These are phyloP conservation scores for Aspergillus cavernicola DNA, from an alignment of 495 filamentous ascomycete species.

Conservation along the genomic window DNA sequence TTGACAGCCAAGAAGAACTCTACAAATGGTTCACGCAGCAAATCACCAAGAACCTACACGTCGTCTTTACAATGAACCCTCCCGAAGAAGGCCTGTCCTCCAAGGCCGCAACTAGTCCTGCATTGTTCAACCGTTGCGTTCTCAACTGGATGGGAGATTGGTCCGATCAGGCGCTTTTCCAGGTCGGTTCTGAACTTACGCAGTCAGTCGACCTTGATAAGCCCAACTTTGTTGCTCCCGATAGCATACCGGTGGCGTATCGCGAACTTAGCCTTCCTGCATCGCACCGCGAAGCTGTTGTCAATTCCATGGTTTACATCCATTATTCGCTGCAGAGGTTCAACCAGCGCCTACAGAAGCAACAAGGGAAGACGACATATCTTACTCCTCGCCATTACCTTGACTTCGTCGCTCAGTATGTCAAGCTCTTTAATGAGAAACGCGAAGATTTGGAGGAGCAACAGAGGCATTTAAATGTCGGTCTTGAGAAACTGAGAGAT, in stretches of 20 bases:
- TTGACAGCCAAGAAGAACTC: conserved; percentile 96
- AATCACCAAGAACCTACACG: conserved; percentile 97
- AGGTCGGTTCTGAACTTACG: conserved; percentile 92
- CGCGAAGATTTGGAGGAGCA: conserved; percentile 97
- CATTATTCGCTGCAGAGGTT: conserved; percentile 90
- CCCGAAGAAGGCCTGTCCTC: conserved; percentile 91
- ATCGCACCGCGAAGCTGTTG: conserved; percentile 81
- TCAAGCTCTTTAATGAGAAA: conserved; percentile 96
- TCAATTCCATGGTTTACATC: conserved; percentile 98
- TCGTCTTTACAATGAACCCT: conserved; percentile 99
- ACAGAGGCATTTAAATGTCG: conserved; percentile 95
- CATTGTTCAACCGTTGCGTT: conserved; percentile 97
- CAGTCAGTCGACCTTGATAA: conserved; percentile 93
- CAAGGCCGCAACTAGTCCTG: conserved; percentile 94
- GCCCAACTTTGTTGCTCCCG: conserved; percentile 77
- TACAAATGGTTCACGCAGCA: conserved; percentile 99
- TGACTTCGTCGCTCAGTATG: conserved; percentile 97
- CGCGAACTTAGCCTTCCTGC: conserved; percentile 79
- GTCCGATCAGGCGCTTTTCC: conserved; percentile 98
- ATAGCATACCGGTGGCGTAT: conserved; percentile 88
- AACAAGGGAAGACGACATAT: conserved; percentile 85
- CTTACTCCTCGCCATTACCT: conserved; percentile 96
- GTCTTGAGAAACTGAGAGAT: conserved; percentile 94
- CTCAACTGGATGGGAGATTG: conserved; percentile 99
- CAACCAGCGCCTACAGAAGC: conserved; percentile 83